These are phyloP conservation scores for Nakaseomyces uthaithaninus DNA, from an alignment of 1,139 yeast genomes.

Conservation along the genomic window DNA sequence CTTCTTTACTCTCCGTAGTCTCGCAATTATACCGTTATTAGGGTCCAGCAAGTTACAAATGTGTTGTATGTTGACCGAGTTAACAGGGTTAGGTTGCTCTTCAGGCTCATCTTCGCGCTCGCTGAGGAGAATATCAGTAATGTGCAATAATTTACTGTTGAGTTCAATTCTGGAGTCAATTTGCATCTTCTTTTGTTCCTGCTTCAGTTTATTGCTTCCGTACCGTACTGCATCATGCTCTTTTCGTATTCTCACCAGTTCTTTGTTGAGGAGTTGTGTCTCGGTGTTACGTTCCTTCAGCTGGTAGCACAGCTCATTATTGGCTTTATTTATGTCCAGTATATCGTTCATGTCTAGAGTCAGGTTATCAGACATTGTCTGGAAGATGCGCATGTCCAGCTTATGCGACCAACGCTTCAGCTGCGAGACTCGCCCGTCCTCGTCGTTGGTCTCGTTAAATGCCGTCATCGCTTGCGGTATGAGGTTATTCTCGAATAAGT, in stretches of 20 bases:
- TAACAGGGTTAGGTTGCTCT: not conserved
- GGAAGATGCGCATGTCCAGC: slow-evolving; percentile 25
- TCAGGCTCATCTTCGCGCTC: slow-evolving; percentile 1
- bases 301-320: slow-evolving; percentile 26
- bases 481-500: slow-evolving; percentile 18
- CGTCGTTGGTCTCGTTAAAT: slow-evolving; percentile 12
- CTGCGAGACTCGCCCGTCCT: slow-evolving; percentile 10
- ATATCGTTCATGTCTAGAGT: slow-evolving; percentile 25
- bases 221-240: slow-evolving; percentile 13
- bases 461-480: slow-evolving; percentile 19
- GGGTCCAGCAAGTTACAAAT: slow-evolving; percentile 18
- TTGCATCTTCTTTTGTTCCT: slow-evolving; percentile 13
- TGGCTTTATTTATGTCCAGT: slow-evolving; percentile 28
- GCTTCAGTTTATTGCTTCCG: slow-evolving; percentile 16
- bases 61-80: slow-evolving; percentile 8
- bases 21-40: slow-evolving; percentile 18
- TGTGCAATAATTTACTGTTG: slow-evolving; percentile 15
- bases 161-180: slow-evolving; percentile 15
- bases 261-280: slow-evolving; percentile 17
- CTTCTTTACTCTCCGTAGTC: slow-evolving; percentile 1
- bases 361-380: slow-evolving; percentile 16
- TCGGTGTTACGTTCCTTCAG: slow-evolving; percentile 16
- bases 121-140: slow-evolving; percentile 11
- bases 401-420: slow-evolving; percentile 19
- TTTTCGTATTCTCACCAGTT: slow-evolving; percentile 17